Conservation (phyloP, 495 filamentous ascomycete species). For the Chaetomium cochliodes region DNA sequence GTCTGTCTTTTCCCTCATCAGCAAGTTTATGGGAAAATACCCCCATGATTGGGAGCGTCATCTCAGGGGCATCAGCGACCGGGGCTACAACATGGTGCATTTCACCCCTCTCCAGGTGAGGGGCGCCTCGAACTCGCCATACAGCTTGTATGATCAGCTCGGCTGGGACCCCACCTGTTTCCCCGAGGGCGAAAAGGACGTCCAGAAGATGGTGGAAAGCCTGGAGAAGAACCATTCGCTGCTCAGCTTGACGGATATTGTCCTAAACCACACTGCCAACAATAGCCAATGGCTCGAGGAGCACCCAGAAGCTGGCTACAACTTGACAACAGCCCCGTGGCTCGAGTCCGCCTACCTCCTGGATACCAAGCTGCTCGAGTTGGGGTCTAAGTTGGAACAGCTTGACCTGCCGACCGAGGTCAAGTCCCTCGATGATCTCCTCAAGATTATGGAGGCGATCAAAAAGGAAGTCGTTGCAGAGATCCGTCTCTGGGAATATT, state of each 20-base stretch:
- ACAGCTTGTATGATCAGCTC: constrained; percentile 92
- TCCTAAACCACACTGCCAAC: constrained; percentile 97
- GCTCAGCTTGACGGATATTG: constrained; percentile 90
- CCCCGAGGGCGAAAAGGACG: constrained; percentile 81
- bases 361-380: constrained; percentile 79
- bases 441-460: constrained; percentile 77
- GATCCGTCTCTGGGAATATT: constrained; percentile 89
- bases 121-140: constrained; percentile 90
- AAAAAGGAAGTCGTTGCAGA: constrained; percentile 74
- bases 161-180: constrained; percentile 80
- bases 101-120: constrained; percentile 92
- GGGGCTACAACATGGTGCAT: constrained; percentile 98
- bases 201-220: constrained; percentile 69
- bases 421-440: constrained; percentile 67
- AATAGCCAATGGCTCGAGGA: constrained; percentile 93
- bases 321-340: constrained; percentile 89
- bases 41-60: constrained; percentile 87
- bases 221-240: constrained; percentile 85
- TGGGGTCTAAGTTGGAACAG: constrained; percentile 63
- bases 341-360: constrained; percentile 83
- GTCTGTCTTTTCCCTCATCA: constrained; percentile 90
- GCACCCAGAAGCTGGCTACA: constrained; percentile 96
- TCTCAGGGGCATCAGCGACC: constrained; percentile 76
- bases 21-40: constrained; percentile 95
- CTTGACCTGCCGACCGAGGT: constrained; percentile 73